Base-by-base conservation (phyloP, 805 yeast genomes). In the Myxozyma vanderwaltii region DNA sequence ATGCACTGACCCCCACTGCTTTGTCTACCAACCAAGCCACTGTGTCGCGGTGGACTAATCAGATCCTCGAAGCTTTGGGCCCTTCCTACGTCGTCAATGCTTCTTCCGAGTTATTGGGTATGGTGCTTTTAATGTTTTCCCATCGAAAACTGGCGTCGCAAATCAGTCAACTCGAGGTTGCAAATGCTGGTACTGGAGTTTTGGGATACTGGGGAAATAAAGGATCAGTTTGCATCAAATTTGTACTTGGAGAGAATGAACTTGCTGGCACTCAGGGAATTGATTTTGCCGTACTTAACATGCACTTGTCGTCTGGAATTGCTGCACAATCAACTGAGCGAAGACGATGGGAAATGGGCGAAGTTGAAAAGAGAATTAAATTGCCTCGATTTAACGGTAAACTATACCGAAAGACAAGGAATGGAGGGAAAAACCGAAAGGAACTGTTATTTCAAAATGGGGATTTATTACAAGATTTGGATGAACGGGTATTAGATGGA, bases 161-260 rank as follows among this genome's bases (percentile, higher is more conserved):
- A 60, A 71, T 83, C n/a, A 70, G 77, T 1, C 64, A 72, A 19
- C 55, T 82, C 4, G 69, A 70, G 19, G 73, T 75, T 3, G 71
- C 75, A 2, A 76, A 84, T 0, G 73, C 84, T 5, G 86, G 87
- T 0, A 78, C 86, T 0, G 87, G 87, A 0, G 76, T 82, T 40
- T 67, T 83, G 51, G 79, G 82, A 26, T 65, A 77, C 24, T 83
- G 85, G 82, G 86, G 86, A 17, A 83, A 83, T 70, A 83, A 83
- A 66, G 88, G 88, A 1, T 84, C 85, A 3, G 80, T 82, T 13
- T 70, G 77, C 17, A 71, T 82, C 23, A 71, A 72, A 26, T 76
- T 84, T 61, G 70, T 62, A 10, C 60, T 81, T 24, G 82, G 82
- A 2, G 70, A 67, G 8, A 73, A 77, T 39, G 69, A 65, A 7